Evolutionary conservation across 345 rosid species (phyloP).

Genomic region (Capsella bursapastoris): DNA sequence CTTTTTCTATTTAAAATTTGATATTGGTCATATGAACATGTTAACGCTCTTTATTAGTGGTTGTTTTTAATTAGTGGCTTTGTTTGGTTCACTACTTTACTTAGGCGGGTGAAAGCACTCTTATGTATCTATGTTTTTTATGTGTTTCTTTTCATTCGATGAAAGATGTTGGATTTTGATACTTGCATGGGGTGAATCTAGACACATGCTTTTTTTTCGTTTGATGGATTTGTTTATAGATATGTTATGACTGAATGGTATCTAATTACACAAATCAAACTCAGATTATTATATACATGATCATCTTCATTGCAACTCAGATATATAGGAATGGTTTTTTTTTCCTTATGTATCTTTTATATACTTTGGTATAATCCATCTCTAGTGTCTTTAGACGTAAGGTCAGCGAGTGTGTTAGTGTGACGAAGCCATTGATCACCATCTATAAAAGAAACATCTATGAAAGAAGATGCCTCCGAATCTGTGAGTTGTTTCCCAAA

Average conservation of each 20-base stretch:
- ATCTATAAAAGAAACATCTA: slow-evolving; percentile 65
- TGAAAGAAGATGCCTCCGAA: slow-evolving; percentile 60
- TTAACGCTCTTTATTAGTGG: too few relatives aligned
- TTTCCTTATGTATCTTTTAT: neutral
- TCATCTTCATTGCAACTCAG: neutral
- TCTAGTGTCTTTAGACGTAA: slow-evolving; percentile 5
- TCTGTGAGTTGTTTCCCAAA: slow-evolving; percentile 59
- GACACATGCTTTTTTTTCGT: neutral
- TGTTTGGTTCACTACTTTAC: too few relatives aligned
- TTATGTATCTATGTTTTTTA: too few relatives aligned
- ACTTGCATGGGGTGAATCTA: too few relatives aligned
- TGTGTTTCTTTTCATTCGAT: too few relatives aligned
- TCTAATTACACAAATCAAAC: neutral
- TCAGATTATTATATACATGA: neutral
- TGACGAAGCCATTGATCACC: slow-evolving; percentile 70
- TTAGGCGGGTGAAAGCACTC: too few relatives aligned
- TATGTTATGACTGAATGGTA: neutral
- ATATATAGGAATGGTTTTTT: neutral
- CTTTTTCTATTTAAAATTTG: too few relatives aligned
- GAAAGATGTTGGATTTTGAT: too few relatives aligned
- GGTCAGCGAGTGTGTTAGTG: slow-evolving; percentile 3
- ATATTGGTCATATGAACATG: too few relatives aligned
- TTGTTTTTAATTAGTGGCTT: too few relatives aligned
- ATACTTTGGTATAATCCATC: neutral
- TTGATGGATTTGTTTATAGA: neutral